A percentile compares a stretch with the other conserved stretches of the same genome.
Conservation (phyloP, 2,329 filamentous ascomycete genomes). For the Calonectria ilicicola region DNA sequence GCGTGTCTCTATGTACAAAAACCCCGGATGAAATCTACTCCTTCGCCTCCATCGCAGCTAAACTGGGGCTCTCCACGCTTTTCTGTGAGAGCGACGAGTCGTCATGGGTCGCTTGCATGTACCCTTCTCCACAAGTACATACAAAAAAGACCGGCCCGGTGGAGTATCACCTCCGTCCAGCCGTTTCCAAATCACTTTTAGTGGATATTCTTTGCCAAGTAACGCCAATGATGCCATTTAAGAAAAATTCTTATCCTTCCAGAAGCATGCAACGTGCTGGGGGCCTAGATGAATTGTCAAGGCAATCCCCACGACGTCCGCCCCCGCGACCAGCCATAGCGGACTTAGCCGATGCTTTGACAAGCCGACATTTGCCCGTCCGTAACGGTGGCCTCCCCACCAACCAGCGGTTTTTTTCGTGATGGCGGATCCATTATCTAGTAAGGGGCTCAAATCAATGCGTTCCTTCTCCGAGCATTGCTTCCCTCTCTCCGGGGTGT, state of each 20-base stretch:
- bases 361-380: conserved; percentile 43
- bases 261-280: conserved; percentile 44
- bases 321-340: conserved; percentile 32
- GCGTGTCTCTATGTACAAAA: conserved; percentile 45
- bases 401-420: conserved; percentile 34
- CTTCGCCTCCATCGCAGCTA: conserved; percentile 6
- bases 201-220: conserved; percentile 25
- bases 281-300: conserved; percentile 34
- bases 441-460: conserved; percentile 38
- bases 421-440: conserved; percentile 31
- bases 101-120: conserved; percentile 28
- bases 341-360: conserved; percentile 44
- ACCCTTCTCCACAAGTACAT: conserved; percentile 48
- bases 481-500: conserved; percentile 35
- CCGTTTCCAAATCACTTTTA: conserved; percentile 26
- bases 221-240: conserved; percentile 37
- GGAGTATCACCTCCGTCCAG: conserved; percentile 36
- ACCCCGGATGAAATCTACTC: conserved; percentile 35
- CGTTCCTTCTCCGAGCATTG: conserved; percentile 24
- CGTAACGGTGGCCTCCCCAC: conserved; percentile 31
- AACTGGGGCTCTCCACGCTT: background rate
- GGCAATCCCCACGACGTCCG: conserved; percentile 28
- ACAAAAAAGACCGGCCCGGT: conserved; percentile 43
- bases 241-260: conserved; percentile 45
- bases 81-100: background rate